Evolutionary conservation across 345 rosid species (phyloP).

Genomic region (Citrus sp.): DNA sequence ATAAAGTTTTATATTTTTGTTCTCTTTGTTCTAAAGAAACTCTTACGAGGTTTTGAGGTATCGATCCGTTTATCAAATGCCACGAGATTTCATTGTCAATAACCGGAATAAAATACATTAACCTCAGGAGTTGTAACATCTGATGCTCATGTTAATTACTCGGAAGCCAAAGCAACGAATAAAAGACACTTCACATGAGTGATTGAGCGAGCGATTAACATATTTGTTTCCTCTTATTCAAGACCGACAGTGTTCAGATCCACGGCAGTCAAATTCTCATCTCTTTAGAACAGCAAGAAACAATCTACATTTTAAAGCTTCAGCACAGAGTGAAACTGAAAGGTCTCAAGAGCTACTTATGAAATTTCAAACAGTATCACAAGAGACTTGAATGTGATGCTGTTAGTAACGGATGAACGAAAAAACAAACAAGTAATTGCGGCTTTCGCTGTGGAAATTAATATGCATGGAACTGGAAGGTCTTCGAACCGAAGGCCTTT

Average conservation of each 20-base stretch:
- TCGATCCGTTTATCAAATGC: neutral
- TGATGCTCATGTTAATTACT: neutral
- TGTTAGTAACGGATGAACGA: no score
- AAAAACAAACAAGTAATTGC: neutral
- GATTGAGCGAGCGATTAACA: neutral
- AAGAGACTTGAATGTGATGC: no score
- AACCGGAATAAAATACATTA: neutral
- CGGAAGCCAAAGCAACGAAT: neutral
- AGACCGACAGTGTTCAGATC: neutral
- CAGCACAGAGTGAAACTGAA: no score
- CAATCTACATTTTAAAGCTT: neutral
- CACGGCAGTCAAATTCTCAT: no score
- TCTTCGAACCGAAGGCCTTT: neutral
- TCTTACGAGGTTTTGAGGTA: neutral
- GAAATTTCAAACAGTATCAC: no score
- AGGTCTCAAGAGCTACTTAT: no score
- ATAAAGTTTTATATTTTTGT: neutral
- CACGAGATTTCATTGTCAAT: neutral
- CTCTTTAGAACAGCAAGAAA: neutral
- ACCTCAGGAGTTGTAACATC: neutral
- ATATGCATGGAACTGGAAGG: neutral
- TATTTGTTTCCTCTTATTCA: neutral
- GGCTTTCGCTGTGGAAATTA: neutral
- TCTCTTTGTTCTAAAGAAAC: neutral
- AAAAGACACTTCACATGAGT: neutral